phyloP scores from a whole-genome alignment of 2,329 filamentous ascomycete genomes.

The Pseudopithomyces maydicus region DNA sequence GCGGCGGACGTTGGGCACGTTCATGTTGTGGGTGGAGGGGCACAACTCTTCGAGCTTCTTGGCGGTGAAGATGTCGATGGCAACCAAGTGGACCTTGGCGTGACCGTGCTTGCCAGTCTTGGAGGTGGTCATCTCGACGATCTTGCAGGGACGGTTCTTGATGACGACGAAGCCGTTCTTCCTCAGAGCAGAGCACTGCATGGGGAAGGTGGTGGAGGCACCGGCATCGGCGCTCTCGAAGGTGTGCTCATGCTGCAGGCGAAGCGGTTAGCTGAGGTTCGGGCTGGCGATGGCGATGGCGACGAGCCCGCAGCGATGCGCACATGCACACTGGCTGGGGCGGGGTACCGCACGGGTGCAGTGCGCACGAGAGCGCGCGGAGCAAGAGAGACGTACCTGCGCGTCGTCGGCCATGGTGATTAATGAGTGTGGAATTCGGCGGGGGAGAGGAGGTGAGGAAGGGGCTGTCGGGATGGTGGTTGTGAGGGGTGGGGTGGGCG shows the following conservation, averaged over 20 bases:
- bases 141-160: constrained; percentile 99
- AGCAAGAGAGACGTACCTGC: constrained; percentile 58
- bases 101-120: constrained; percentile 99
- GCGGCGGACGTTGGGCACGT: constrained; percentile 91
- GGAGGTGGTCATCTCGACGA: constrained; percentile 99
- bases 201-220: constrained; percentile 90
- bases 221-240: constrained; percentile 97
- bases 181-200: constrained; percentile 99
- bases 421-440: constrained; percentile 46
- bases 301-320: constrained; percentile 38
- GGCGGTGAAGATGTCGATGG: constrained; percentile 98
- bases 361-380: constrained; percentile 26
- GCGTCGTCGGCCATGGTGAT: constrained; percentile 70
- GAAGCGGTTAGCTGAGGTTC: constrained; percentile 22
- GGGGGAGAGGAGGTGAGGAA: constrained; percentile 33
- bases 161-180: constrained; percentile 99
- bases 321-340: constrained; percentile 40
- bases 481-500: constrained; percentile 34
- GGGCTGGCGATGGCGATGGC: constrained; percentile 2
- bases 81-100: constrained; percentile 99
- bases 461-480: constrained; percentile 32
- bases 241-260: constrained; percentile 62
- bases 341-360: constrained; percentile 36
- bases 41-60: constrained; percentile 99
- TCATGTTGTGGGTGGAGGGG: constrained; percentile 97